Base-by-base conservation (phyloP, 169 alveolate species). In the Hepatocystis sp. region DNA sequence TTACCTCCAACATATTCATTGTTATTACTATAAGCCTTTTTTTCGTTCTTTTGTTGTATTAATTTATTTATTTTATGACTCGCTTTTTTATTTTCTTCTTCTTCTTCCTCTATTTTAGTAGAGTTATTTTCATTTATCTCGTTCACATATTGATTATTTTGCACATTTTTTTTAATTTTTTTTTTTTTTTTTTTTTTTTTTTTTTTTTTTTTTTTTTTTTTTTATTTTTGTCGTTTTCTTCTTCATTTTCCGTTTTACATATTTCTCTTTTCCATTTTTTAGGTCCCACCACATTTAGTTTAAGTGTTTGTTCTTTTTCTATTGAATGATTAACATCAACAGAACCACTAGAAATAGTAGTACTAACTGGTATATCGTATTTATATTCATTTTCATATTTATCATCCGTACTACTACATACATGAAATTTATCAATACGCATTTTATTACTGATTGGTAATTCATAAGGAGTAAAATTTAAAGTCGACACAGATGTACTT, bases 391-490 rank as follows among this genome's bases (percentile, higher is more conserved):
- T 76, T 44, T 58, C 66, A 42, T 58, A 76, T 49, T 13, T 10
- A 19, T 25, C 44, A 25, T 49, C n/a, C n/a, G n/a, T 63, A n/a
- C 40, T 58, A 28, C 34, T 51, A 1, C 65, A 76, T 21, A 52
- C 17, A 25, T 76, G 49, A 23, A 42, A 58, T 27, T 15, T 76
- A 42, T 76, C 88, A 30, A 34, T 7, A 23, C 32, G 40, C 28
- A 76, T 10, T 27, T 64, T 76, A 36, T 52, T 56, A 76, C 58
- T 76, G 32, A 76, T 25, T 58, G 88, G 88, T 13, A 76, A 42
- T 76, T 76, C 88, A 23, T 76, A 76, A 8, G 88, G 88, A 11
- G 88, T 76, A 39, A 76, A 76, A 58, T 76, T 76, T 17, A 76
- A n/a, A n/a, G n/a, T n/a, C n/a, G n/a, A 51, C 36, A 30, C 65